A percentile compares a stretch with the other conserved stretches of the same genome.
phyloP scores from a whole-genome alignment of 2,329 filamentous ascomycete genomes.

The Amesomyces nigricolor region DNA sequence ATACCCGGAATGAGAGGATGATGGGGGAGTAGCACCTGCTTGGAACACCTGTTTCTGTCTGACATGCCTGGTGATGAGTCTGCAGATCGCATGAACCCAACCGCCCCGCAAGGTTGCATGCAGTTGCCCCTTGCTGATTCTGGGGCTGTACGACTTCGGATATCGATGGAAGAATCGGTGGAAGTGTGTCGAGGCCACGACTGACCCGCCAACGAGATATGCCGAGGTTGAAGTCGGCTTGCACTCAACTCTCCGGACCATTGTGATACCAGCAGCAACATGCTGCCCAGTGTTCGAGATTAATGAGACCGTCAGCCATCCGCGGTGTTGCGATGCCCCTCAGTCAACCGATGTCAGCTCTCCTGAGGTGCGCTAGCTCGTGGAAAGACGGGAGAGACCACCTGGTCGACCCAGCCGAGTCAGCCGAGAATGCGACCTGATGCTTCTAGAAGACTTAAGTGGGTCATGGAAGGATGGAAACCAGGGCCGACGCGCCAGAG shows the following conservation, averaged over 20 bases:
- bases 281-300: background rate
- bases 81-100: constrained; percentile 7
- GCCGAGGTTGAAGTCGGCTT: constrained; percentile 8
- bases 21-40: background rate
- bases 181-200: constrained; percentile 4
- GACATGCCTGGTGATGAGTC: background rate
- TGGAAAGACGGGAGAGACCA: constrained; percentile 9
- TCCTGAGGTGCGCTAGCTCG: constrained; percentile 2
- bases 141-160: constrained; percentile 13
- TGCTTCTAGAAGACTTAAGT: constrained; percentile 7
- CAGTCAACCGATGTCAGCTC: constrained; percentile 16
- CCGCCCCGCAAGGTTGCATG: constrained; percentile 15
- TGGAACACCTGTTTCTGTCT: background rate
- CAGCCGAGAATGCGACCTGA: constrained; percentile 8
- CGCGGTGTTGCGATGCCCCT: background rate
- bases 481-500: constrained; percentile 22
- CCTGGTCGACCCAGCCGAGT: background rate
- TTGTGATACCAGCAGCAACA: background rate
- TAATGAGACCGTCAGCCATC: background rate
- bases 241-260: background rate
- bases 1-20: constrained; percentile 12
- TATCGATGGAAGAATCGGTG: constrained; percentile 19
- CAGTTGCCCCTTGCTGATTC: background rate
- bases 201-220: constrained; percentile 10
- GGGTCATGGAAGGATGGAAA: constrained; percentile 13